A percentile compares a stretch with the other conserved stretches of the same genome.
phyloP scores from a whole-genome alignment of 129 eudicot genomes.

The Erigeron canadensis region DNA sequence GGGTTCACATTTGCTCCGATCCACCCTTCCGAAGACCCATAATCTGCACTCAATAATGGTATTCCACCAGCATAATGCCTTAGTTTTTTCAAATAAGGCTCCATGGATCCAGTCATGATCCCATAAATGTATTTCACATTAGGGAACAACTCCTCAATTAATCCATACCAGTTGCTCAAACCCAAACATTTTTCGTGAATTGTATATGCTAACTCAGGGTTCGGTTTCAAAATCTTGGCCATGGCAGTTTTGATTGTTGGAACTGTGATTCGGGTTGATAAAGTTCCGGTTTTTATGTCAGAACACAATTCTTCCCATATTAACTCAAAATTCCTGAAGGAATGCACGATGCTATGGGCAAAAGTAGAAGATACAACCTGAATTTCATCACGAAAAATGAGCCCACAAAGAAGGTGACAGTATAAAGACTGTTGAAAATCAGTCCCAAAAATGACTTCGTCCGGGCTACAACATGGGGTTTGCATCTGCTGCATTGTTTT shows the following conservation, averaged over 20 bases:
- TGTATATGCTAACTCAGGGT: slow-evolving; percentile 64
- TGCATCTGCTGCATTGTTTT: slow-evolving; percentile 71
- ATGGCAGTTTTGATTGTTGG: slow-evolving; percentile 62
- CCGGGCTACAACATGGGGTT: slow-evolving; percentile 80
- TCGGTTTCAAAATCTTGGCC: slow-evolving; percentile 61
- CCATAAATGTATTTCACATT: slow-evolving; percentile 86
- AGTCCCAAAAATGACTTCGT: slow-evolving; percentile 85
- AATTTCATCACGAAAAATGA: slow-evolving; percentile 52
- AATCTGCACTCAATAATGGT: slow-evolving; percentile 84
- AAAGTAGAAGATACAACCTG: slow-evolving; percentile 84
- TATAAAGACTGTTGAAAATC: slow-evolving; percentile 91
- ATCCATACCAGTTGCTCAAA: slow-evolving; percentile 83
- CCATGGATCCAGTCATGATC: slow-evolving; percentile 98
- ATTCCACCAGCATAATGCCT: slow-evolving; percentile 86
- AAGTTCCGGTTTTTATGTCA: slow-evolving; percentile 58
- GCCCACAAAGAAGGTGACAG: slow-evolving; percentile 93
- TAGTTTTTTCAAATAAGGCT: slow-evolving; percentile 80
- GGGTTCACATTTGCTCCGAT: slow-evolving; percentile 91
- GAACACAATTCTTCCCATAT: slow-evolving; percentile 72
- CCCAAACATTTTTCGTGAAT: slow-evolving; percentile 50
- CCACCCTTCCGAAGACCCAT: slow-evolving; percentile 99
- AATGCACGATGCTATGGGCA: slow-evolving; percentile 90
- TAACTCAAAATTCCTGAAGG: slow-evolving; percentile 71
- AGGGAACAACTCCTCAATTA: slow-evolving; percentile 77
- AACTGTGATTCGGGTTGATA: slow-evolving; percentile 54